Conservation (phyloP, 2,329 filamentous ascomycete species). For the Gyromitra esculenta region DNA sequence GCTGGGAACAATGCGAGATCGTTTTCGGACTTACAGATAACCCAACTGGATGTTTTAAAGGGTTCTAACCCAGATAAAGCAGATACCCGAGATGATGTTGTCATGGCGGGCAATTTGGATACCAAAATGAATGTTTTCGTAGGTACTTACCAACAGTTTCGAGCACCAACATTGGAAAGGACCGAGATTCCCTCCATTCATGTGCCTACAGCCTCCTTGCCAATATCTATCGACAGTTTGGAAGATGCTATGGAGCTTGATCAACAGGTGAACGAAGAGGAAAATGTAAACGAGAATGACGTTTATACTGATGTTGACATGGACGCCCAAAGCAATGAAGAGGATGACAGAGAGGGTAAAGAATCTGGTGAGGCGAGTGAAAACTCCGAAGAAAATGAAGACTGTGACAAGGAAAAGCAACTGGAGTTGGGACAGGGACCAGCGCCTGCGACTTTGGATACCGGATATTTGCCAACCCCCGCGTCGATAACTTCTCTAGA, state of each 20-base stretch:
- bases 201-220: neutral
- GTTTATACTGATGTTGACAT: slow-evolving; percentile 65
- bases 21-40: neutral
- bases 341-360: slow-evolving; percentile 7
- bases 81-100: slow-evolving; percentile 16
- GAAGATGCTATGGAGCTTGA: slow-evolving; percentile 44
- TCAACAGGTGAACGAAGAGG: slow-evolving; percentile 17
- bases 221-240: slow-evolving; percentile 2
- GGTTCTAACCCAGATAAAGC: slow-evolving; percentile 13
- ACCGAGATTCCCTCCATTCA: slow-evolving; percentile 15
- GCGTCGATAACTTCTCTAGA: slow-evolving; percentile 8
- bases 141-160: slow-evolving; percentile 38
- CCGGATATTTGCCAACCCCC: neutral
- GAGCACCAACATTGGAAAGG: slow-evolving; percentile 14
- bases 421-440: slow-evolving; percentile 2
- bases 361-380: slow-evolving; percentile 9
- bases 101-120: slow-evolving; percentile 30
- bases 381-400: slow-evolving; percentile 18
- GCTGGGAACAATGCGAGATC: slow-evolving; percentile 8
- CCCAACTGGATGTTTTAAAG: slow-evolving; percentile 7
- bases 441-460: slow-evolving; percentile 2
- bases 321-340: slow-evolving; percentile 65
- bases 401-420: neutral
- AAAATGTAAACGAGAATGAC: slow-evolving; percentile 36
- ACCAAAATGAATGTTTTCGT: slow-evolving; percentile 23